A percentile compares a stretch with the other conserved stretches of the same genome.
phyloP scores from a whole-genome alignment of 2,329 filamentous ascomycete species.

The Penicillium sp. region DNA sequence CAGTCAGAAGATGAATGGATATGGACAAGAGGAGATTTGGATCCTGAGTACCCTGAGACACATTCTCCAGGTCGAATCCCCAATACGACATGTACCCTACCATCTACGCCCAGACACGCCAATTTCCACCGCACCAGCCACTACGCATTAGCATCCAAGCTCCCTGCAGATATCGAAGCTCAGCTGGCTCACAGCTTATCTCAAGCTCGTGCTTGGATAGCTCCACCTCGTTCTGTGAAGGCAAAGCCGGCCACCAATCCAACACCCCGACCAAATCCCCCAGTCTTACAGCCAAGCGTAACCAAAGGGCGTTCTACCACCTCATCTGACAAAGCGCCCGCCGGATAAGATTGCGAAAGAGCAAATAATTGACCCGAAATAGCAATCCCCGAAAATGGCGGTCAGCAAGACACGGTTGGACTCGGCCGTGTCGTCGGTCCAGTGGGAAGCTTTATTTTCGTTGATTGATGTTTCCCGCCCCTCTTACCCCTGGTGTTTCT shows the following conservation, averaged over 20 bases:
- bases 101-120: neutral
- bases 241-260: neutral
- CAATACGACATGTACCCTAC: neutral
- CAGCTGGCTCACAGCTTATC: conserved; percentile 21
- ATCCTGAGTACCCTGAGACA: neutral
- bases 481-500: neutral
- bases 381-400: conserved; percentile 13
- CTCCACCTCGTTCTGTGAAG: neutral
- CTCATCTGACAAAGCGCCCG: neutral
- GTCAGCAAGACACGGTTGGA: conserved; percentile 16
- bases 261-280: neutral
- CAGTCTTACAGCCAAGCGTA: neutral
- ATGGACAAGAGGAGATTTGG: neutral
- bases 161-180: conserved; percentile 18
- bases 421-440: conserved; percentile 5
- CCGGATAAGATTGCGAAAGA: neutral
- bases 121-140: neutral
- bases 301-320: neutral
- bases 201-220: conserved; percentile 3
- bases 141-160: conserved; percentile 10
- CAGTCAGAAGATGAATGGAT: neutral
- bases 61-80: neutral
- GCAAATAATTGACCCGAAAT: neutral
- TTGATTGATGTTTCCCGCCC: neutral
- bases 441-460: conserved; percentile 9